These are phyloP conservation scores for Saccharomycopsis sp. DNA, from an alignment of 805 yeast genomes.

Conservation along the genomic window DNA sequence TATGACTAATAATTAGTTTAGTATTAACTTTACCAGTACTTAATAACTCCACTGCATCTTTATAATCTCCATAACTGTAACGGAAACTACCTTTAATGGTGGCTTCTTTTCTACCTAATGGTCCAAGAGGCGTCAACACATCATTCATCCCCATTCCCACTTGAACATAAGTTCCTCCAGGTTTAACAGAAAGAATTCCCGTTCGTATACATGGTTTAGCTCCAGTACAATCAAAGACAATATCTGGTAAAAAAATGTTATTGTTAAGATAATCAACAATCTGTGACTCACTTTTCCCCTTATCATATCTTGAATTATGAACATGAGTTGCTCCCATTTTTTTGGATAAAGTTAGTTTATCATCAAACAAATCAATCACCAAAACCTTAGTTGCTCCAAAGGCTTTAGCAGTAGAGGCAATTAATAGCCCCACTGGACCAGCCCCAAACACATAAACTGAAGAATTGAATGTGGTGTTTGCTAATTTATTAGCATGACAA, in stretches of 20 bases:
- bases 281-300: constrained; percentile 31
- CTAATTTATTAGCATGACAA: constrained; percentile 66
- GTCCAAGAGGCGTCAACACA: constrained; percentile 64
- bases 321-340: constrained; percentile 59
- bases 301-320: constrained; percentile 30
- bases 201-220: constrained; percentile 65
- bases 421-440: constrained; percentile 78
- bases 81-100: constrained; percentile 69
- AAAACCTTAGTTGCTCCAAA: constrained; percentile 69
- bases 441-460: constrained; percentile 72
- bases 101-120: constrained; percentile 57
- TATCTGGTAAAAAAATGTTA: constrained; percentile 30
- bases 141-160: constrained; percentile 76
- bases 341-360: constrained; percentile 56
- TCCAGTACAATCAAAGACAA: constrained; percentile 82
- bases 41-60: constrained; percentile 57
- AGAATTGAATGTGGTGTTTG: constrained; percentile 52
- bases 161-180: constrained; percentile 70
- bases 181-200: constrained; percentile 48
- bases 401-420: constrained; percentile 63
- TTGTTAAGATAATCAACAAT: constrained; percentile 10
- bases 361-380: constrained; percentile 60
- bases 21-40: constrained; percentile 55
- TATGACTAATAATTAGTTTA: constrained; percentile 61
- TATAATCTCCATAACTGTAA: constrained; percentile 70